phyloP scores from a whole-genome alignment of 2,329 filamentous ascomycete species.

The Xylaria sp. region DNA sequence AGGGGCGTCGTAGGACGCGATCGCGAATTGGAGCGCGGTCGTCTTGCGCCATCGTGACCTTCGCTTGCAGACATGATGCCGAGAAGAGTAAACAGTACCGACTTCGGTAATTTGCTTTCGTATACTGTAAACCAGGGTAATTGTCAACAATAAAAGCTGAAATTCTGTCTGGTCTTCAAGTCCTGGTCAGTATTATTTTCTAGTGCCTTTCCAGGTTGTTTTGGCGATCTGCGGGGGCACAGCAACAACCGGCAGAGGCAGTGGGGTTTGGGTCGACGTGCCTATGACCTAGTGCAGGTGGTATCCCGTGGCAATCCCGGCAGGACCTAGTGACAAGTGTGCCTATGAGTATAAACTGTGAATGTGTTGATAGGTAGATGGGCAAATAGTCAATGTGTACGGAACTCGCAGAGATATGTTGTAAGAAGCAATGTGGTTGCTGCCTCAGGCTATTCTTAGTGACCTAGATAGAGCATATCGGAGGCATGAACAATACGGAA shows the following conservation, averaged over 20 bases:
- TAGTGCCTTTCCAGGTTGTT: background rate
- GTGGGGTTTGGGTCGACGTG: background rate
- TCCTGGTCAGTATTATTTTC: background rate
- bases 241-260: background rate
- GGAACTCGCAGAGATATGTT: too few species aligned
- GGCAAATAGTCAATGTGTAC: too few species aligned
- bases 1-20: conserved; percentile 89
- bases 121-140: background rate
- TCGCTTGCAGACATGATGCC: conserved; percentile 26
- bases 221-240: conserved; percentile 6
- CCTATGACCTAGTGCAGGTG: background rate
- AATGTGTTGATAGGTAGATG: too few species aligned
- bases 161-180: background rate
- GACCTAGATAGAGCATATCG: too few species aligned
- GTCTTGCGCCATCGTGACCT: conserved; percentile 23
- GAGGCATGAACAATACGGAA: too few species aligned
- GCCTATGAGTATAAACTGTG: too few species aligned
- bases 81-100: background rate
- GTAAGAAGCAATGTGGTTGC: too few species aligned
- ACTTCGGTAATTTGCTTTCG: background rate
- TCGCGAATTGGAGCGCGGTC: conserved; percentile 31
- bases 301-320: too few species aligned
- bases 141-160: background rate
- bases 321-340: too few species aligned
- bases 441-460: too few species aligned